A percentile compares a stretch with the other conserved stretches of the same genome.
phyloP scores from a whole-genome alignment of 805 yeast species.

The Soucietia sequanensis region DNA sequence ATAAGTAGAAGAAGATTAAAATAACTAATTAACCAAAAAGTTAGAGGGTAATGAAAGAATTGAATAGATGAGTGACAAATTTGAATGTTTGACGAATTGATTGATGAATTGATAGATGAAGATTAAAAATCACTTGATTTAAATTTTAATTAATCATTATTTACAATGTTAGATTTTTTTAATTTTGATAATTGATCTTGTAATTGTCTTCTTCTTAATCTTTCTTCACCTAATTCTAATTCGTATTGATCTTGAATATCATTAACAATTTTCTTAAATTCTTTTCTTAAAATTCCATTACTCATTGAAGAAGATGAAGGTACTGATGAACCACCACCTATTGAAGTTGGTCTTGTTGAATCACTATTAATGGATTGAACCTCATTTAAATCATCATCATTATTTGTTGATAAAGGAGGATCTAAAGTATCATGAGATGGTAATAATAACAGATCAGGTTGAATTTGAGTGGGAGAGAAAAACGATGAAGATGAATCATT shows the following conservation, averaged over 20 bases:
- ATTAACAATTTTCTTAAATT: conserved; percentile 63
- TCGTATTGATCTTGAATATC: conserved; percentile 65
- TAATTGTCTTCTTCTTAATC: conserved; percentile 47
- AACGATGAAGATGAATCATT: background rate
- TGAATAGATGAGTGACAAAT: too few relatives aligned
- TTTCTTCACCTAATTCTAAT: conserved; percentile 54
- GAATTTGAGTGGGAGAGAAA: background rate
- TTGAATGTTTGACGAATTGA: too few relatives aligned
- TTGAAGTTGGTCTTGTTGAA: conserved; percentile 15
- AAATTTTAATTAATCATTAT: too few relatives aligned
- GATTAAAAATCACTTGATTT: too few relatives aligned
- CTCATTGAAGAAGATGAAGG: conserved; percentile 25
- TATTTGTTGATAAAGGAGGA: background rate
- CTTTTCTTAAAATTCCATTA: conserved; percentile 60
- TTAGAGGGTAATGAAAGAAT: too few relatives aligned
- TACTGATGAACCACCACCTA: too few relatives aligned
- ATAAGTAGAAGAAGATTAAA: too few relatives aligned
- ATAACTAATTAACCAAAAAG: too few relatives aligned
- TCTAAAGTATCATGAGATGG: background rate
- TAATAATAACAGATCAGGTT: background rate
- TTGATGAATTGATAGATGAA: too few relatives aligned
- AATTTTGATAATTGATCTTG: conserved; percentile 19
- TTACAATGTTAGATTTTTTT: too few relatives aligned
- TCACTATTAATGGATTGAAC: conserved; percentile 10
- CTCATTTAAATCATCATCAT: conserved; percentile 20